These are phyloP conservation scores for Bimuria novae-zelandiae DNA, from an alignment of 2,329 filamentous ascomycete species.

Conservation along the genomic window DNA sequence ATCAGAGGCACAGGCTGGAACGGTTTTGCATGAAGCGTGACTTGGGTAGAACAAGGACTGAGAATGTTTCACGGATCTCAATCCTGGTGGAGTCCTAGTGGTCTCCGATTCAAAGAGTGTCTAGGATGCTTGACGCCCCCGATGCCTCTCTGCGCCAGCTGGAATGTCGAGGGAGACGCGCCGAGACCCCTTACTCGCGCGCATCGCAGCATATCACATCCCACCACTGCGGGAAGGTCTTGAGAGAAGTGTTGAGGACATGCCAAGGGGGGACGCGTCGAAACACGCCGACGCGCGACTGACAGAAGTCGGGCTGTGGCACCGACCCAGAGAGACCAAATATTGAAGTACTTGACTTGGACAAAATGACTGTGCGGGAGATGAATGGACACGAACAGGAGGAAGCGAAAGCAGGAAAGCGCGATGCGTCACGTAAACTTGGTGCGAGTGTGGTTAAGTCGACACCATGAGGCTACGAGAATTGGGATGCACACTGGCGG, in stretches of 20 bases:
- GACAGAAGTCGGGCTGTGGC: not conserved
- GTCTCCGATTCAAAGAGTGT: conserved; percentile 21
- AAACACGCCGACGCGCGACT: not conserved
- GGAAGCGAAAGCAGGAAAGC: not conserved
- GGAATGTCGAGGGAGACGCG: conserved; percentile 31
- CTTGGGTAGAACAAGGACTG: conserved; percentile 30
- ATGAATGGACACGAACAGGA: not conserved
- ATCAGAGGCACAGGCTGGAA: conserved; percentile 25
- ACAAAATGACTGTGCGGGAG: not conserved
- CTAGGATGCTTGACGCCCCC: conserved; percentile 24
- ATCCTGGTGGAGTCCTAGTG: conserved; percentile 23
- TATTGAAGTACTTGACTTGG: conserved; percentile 11
- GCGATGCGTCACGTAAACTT: not conserved
- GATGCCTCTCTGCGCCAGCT: conserved; percentile 24
- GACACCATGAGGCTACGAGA: not conserved
- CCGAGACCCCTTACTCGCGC: conserved; percentile 25
- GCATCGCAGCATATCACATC: conserved; percentile 22
- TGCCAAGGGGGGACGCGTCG: conserved; percentile 19
- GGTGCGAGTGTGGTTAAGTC: not conserved
- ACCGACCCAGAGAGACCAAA: conserved; percentile 6
- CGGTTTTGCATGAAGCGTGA: conserved; percentile 36
- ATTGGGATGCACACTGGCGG: conserved; percentile 3
- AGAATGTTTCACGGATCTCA: conserved; percentile 26
- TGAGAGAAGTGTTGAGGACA: conserved; percentile 18
- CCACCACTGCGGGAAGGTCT: conserved; percentile 10